Evolutionary conservation across 164 flowering plant genomes (phyloP).

Genomic region (Hamamelis virginiana): DNA sequence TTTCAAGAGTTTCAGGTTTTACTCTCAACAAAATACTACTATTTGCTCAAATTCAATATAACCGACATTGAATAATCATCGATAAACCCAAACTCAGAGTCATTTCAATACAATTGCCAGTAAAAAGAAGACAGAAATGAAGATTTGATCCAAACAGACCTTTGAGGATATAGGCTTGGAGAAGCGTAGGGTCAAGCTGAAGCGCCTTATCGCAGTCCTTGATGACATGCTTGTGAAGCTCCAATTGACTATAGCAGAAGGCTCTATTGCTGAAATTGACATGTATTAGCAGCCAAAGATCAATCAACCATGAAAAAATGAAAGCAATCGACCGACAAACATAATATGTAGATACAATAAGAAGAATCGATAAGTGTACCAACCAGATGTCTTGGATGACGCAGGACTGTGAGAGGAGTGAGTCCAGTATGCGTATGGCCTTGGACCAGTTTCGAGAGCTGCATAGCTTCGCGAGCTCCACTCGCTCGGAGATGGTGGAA

Average conservation of each 20-base stretch:
- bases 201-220: conserved; percentile 92
- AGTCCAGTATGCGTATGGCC: conserved; percentile 94
- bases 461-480: conserved; percentile 75
- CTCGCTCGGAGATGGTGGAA: conserved; percentile 51
- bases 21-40: too few relatives aligned
- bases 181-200: conserved; percentile 65
- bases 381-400: conserved; percentile 89
- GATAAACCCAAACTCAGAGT: neutral
- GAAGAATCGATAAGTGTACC: neutral
- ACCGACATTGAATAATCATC: too few relatives aligned
- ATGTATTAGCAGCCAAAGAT: neutral
- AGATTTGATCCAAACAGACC: conserved; percentile 36
- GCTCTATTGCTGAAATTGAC: conserved; percentile 80
- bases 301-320: neutral
- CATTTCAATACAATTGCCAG: neutral
- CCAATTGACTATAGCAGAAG: conserved; percentile 92
- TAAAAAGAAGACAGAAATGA: neutral
- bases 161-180: conserved; percentile 89
- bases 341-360: neutral
- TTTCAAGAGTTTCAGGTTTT: too few relatives aligned
- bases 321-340: neutral
- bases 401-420: conserved; percentile 69
- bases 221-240: conserved; percentile 88
- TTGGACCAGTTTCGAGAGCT: conserved; percentile 85
- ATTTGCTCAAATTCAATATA: too few relatives aligned